Evolutionary conservation across 2,329 filamentous ascomycete genomes (phyloP), one percentile per base, ranked within the genome.

Genomic region (Byssothecium circinans): DNA sequence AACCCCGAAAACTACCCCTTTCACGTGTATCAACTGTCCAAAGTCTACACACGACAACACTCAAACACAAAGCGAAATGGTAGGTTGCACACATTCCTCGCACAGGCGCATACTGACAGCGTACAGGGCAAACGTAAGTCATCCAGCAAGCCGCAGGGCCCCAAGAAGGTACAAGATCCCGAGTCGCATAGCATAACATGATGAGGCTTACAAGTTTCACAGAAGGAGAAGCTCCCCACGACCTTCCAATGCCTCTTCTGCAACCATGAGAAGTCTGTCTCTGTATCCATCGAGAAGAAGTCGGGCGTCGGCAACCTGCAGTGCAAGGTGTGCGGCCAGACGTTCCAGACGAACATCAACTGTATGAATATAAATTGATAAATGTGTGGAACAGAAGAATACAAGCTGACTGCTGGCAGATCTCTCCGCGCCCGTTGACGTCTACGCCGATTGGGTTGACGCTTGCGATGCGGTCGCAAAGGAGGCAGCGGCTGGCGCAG

Each of bases 371-470:
- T 12, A n/a, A 15, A 32, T 37, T 1, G 8, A 20, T n/a, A 4
- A 10, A 30, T 49, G 22, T 14, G 52, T 51, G 47, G 35, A 40
- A 11, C 12, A 39, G 10, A 8, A n/a, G 25, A 19, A 14, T 39
- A 47, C 23, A 10, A 25, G 44, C 45, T 49, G 57, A 65, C 35
- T 58, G 38, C 41, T 36, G 37, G 17, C 53, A 95, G 90, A 95
- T 71, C 84, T 97, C 20, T 95, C 89, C 20, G 89, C 88, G 12
- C 83, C 90, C 0, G 91, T 99, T 38, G 94, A 99, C 68, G 92
- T 99, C 7, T 99, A 99, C 68, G 89, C 89, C 27, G 94, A 97
- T 72, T 99, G 94, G 94, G 89, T 99, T 54, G 94, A 99, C 74
- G 94, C 94, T n/a, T 88, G 86, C 67, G 86, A 89, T 65, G 79